phyloP scores from a whole-genome alignment of 441 rosid species.

The Gossypium lobatum region DNA sequence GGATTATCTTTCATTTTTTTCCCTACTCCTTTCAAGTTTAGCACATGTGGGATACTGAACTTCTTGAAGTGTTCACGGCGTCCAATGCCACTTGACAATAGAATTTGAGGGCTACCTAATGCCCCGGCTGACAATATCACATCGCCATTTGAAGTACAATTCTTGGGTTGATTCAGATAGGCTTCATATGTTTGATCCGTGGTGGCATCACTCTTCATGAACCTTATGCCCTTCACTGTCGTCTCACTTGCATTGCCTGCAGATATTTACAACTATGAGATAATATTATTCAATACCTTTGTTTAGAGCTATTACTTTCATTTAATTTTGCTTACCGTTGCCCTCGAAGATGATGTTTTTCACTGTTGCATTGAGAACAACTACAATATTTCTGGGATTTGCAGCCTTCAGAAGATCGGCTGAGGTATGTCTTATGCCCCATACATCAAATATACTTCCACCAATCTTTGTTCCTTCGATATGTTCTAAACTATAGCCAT shows the following conservation, averaged over 20 bases:
- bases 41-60: conserved; percentile 36
- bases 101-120: conserved; percentile 71
- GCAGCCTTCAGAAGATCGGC: conserved; percentile 65
- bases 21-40: conserved; percentile 42
- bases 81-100: conserved; percentile 66
- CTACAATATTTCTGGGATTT: conserved; percentile 36
- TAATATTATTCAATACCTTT: background rate
- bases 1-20: conserved; percentile 61
- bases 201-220: conserved; percentile 47
- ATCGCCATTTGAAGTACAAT: conserved; percentile 36
- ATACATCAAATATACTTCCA: conserved; percentile 49
- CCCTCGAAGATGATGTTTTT: conserved; percentile 42
- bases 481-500: conserved; percentile 65
- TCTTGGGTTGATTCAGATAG: conserved; percentile 36
- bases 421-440: conserved; percentile 63
- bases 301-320: background rate
- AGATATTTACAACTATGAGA: background rate
- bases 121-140: conserved; percentile 72
- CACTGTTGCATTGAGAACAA: conserved; percentile 59
- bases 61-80: conserved; percentile 42
- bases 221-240: conserved; percentile 43
- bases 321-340: conserved; percentile 27
- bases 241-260: conserved; percentile 37
- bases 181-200: conserved; percentile 37
- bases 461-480: conserved; percentile 70